A percentile compares a stretch with the other conserved stretches of the same genome.
Evolutionary conservation across 495 filamentous ascomycete species (phyloP).

Genomic region (Penicillium paradoxum): DNA sequence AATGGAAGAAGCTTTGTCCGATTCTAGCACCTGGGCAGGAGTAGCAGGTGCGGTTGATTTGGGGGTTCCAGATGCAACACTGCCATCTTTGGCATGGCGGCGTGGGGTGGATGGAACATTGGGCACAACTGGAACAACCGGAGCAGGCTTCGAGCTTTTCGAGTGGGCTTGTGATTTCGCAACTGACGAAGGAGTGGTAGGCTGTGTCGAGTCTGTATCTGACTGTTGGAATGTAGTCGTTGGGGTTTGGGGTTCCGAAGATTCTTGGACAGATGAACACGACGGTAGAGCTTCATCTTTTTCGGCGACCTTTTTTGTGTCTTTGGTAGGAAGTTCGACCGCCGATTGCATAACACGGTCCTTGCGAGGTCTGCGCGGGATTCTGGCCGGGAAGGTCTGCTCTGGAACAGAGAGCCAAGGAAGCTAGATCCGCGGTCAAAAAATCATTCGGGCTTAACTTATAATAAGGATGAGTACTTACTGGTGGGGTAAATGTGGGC

Average conservation of each 20-base stretch:
- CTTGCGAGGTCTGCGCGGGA: slow-evolving; percentile 38
- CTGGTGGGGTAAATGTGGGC: slow-evolving; percentile 57
- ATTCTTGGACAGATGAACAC: slow-evolving; percentile 26
- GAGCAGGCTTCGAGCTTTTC: slow-evolving; percentile 48
- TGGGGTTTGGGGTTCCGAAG: slow-evolving; percentile 59
- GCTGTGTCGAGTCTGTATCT: slow-evolving; percentile 61
- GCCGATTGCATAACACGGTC: slow-evolving; percentile 32
- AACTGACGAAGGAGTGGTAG: slow-evolving; percentile 63
- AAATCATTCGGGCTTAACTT: background rate
- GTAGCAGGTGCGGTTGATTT: slow-evolving; percentile 25
- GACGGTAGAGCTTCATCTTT: slow-evolving; percentile 15
- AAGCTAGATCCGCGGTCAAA: slow-evolving; percentile 43
- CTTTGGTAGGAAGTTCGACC: slow-evolving; percentile 49
- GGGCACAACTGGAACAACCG: slow-evolving; percentile 63
- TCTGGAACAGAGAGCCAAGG: slow-evolving; percentile 80
- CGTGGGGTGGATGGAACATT: slow-evolving; percentile 45
- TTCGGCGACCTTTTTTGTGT: slow-evolving; percentile 22
- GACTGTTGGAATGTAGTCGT: slow-evolving; percentile 62
- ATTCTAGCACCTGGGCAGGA: slow-evolving; percentile 15
- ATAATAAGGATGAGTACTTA: slow-evolving; percentile 38
- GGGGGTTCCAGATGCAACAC: slow-evolving; percentile 34
- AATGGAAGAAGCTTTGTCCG: slow-evolving; percentile 16
- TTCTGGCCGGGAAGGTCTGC: slow-evolving; percentile 56
- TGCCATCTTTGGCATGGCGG: slow-evolving; percentile 40
- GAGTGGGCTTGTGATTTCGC: slow-evolving; percentile 37